Percentiles rank a stretch among this genome's conserved stretches.
Conservation (phyloP, 108 stramenopile genomes). For the Conticribra weissflogii region DNA sequence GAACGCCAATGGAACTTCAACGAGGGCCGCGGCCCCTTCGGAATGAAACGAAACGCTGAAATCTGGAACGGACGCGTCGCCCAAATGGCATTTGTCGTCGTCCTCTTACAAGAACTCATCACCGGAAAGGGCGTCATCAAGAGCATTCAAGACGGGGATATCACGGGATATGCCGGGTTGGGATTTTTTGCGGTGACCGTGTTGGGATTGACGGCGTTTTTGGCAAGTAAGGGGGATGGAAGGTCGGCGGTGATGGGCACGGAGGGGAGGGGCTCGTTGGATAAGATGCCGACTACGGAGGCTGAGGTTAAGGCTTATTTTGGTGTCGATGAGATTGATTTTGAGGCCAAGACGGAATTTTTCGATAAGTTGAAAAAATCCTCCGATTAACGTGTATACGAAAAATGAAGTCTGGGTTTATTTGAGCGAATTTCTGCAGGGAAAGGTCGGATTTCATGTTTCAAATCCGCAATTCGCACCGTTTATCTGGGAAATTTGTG, state of each 20-base stretch:
- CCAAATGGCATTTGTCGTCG: slow-evolving; percentile 84
- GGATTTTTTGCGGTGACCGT: slow-evolving; percentile 51
- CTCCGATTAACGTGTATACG: neutral
- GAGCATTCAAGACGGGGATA: slow-evolving; percentile 77
- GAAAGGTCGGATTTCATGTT: too few relatives aligned
- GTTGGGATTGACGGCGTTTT: slow-evolving; percentile 71
- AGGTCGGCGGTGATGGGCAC: slow-evolving; percentile 31
- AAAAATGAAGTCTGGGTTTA: too few relatives aligned
- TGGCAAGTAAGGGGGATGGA: slow-evolving; percentile 79
- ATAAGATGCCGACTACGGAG: neutral
- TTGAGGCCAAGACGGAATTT: neutral
- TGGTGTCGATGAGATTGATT: neutral
- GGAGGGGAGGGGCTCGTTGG: neutral
- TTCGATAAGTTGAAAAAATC: too few relatives aligned
- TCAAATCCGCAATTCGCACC: too few relatives aligned
- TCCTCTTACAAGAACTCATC: slow-evolving; percentile 82
- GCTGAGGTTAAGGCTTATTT: neutral
- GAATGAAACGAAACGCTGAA: slow-evolving; percentile 89
- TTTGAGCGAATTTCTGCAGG: too few relatives aligned
- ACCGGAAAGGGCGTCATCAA: slow-evolving; percentile 80
- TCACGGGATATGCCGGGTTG: slow-evolving; percentile 48
- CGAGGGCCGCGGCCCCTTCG: slow-evolving; percentile 82
- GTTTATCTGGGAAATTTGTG: too few relatives aligned
- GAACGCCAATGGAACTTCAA: slow-evolving; percentile 93
- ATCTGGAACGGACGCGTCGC: slow-evolving; percentile 93